These are phyloP conservation scores for Nothophytophthora sp. DNA, from an alignment of 352 stramenopile species.

Conservation along the genomic window DNA sequence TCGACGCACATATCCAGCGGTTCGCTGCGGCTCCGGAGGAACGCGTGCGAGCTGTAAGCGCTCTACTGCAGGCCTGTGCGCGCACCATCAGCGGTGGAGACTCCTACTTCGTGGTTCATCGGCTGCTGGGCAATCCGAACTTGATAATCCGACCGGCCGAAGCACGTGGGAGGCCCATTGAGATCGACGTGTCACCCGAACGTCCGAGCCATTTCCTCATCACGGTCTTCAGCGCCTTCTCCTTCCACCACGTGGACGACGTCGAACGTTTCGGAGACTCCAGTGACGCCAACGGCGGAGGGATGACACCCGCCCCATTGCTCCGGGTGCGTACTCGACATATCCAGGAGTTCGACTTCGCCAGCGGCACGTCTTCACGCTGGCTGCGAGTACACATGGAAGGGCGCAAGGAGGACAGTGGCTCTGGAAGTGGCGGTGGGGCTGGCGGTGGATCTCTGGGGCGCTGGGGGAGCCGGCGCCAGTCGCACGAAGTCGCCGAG, in stretches of 20 bases:
- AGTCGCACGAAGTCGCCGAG: constrained; percentile 33
- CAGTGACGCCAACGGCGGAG: constrained; percentile 24
- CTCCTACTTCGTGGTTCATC: constrained; percentile 82
- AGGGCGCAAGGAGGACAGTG: constrained; percentile 51
- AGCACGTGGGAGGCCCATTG: constrained; percentile 65
- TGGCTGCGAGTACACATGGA: constrained; percentile 66
- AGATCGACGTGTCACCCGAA: constrained; percentile 62
- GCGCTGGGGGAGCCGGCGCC: constrained; percentile 28
- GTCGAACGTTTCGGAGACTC: constrained; percentile 65
- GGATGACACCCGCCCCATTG: constrained; percentile 57
- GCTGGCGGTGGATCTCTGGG: constrained; percentile 8
- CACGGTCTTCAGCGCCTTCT: constrained; percentile 77
- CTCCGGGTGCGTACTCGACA: constrained; percentile 70
- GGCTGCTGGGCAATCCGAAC: constrained; percentile 61
- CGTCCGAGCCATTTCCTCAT: constrained; percentile 71
- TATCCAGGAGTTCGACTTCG: constrained; percentile 84
- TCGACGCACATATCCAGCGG: constrained; percentile 69
- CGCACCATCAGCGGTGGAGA: constrained; percentile 78
- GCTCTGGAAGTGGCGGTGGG: constrained; percentile 13
- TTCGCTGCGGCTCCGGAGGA: constrained; percentile 66
- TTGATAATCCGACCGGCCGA: constrained; percentile 81
- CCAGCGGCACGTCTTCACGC: constrained; percentile 61
- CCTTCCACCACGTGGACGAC: constrained; percentile 79
- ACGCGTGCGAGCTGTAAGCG: constrained; percentile 65
- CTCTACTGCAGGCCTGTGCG: constrained; percentile 70